Evolutionary conservation across 2,329 filamentous ascomycete species (phyloP).

Genomic region (Ascocoryne sarcoides): DNA sequence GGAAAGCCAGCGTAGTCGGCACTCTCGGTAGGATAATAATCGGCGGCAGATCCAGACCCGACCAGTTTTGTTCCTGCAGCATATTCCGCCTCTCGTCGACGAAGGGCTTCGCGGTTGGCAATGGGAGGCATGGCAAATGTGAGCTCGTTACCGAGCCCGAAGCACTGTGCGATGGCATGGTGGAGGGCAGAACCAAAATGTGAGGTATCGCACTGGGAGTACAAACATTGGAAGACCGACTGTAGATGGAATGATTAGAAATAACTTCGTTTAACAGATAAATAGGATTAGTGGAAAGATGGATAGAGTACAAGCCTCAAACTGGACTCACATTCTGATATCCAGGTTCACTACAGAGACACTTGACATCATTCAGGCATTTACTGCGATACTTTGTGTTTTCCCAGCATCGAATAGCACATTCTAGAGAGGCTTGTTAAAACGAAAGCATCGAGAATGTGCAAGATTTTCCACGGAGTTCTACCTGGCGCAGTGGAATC

Average conservation of each 20-base stretch:
- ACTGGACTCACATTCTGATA: slow-evolving; percentile 27
- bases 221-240: slow-evolving; percentile 30
- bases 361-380: slow-evolving; percentile 23
- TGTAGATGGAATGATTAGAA: slow-evolving; percentile 9
- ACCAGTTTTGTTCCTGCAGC: slow-evolving; percentile 14
- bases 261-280: neutral
- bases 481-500: too few relatives aligned
- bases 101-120: slow-evolving; percentile 24
- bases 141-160: slow-evolving; percentile 13
- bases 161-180: slow-evolving; percentile 26
- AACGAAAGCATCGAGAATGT: too few relatives aligned
- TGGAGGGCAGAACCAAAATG: slow-evolving; percentile 29
- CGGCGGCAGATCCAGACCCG: slow-evolving; percentile 15
- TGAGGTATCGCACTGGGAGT: slow-evolving; percentile 30
- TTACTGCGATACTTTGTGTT: slow-evolving; percentile 30
- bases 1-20: slow-evolving; percentile 4
- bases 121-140: slow-evolving; percentile 17
- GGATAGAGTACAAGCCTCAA: neutral
- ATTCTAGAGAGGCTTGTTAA: slow-evolving; percentile 23
- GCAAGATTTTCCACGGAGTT: too few relatives aligned
- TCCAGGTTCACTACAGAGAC: slow-evolving; percentile 26
- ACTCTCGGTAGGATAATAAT: slow-evolving; percentile 16
- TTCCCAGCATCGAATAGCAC: slow-evolving; percentile 29
- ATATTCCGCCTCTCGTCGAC: slow-evolving; percentile 24
- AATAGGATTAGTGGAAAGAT: too few relatives aligned